Evolutionary conservation across 2,329 filamentous ascomycete species (phyloP).

Genomic region (Colletotrichum tropicale): DNA sequence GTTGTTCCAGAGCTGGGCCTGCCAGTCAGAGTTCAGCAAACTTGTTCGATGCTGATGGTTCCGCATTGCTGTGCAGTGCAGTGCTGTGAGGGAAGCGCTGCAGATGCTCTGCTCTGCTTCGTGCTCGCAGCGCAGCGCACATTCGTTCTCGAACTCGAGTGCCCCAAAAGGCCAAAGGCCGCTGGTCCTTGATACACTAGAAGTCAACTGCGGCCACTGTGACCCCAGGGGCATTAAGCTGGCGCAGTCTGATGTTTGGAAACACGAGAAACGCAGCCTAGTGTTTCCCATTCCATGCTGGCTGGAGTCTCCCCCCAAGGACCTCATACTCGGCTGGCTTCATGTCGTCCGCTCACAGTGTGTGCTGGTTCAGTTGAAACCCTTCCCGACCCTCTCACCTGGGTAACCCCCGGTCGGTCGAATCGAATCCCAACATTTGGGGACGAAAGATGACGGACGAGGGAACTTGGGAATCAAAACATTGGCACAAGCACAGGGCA

Average conservation of each 20-base stretch:
- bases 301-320: background rate
- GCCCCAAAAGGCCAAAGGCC: background rate
- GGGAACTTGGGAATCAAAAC: background rate
- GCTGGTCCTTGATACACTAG: background rate
- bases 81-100: background rate
- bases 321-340: slow-evolving; percentile 18
- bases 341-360: slow-evolving; percentile 12
- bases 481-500: background rate
- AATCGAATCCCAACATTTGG: slow-evolving; percentile 14
- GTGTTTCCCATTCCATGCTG: slow-evolving; percentile 18
- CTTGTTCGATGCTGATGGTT: slow-evolving; percentile 1
- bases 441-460: background rate
- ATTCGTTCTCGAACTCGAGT: background rate
- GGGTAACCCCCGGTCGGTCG: background rate
- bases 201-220: background rate
- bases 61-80: background rate
- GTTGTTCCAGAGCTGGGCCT: background rate
- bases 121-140: background rate
- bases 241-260: slow-evolving; percentile 16
- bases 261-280: slow-evolving; percentile 18
- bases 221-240: slow-evolving; percentile 1
- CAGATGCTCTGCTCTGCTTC: background rate
- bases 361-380: slow-evolving; percentile 16
- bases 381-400: slow-evolving; percentile 5
- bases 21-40: slow-evolving; percentile 2